Percentiles rank a stretch among this genome's conserved stretches.
phyloP scores from a whole-genome alignment of 2,329 filamentous ascomycete genomes.

The Graphilbum sp. region DNA sequence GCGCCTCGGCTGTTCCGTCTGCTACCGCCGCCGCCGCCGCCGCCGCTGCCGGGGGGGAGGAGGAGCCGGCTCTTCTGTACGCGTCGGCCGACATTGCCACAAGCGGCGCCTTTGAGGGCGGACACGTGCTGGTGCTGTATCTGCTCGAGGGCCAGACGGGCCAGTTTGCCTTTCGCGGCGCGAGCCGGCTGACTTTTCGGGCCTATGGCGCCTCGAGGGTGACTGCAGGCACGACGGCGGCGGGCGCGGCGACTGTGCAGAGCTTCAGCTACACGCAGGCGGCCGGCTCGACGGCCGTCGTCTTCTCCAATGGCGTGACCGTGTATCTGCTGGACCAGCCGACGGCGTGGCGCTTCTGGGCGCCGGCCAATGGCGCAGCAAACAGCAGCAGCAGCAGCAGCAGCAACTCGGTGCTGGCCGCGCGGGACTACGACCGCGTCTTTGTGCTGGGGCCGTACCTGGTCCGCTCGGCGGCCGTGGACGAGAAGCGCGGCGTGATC shows the following conservation, averaged over 20 bases:
- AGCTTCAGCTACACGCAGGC: slow-evolving; percentile 30
- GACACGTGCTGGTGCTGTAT: slow-evolving; percentile 47
- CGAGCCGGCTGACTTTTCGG: slow-evolving; percentile 19
- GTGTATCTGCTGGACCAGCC: slow-evolving; percentile 35
- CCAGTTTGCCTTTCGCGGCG: slow-evolving; percentile 29
- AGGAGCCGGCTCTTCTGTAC: slow-evolving; percentile 33
- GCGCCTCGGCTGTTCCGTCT: slow-evolving; percentile 12
- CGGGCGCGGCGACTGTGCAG: slow-evolving; percentile 18
- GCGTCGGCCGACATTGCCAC: slow-evolving; percentile 53
- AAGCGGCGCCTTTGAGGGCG: slow-evolving; percentile 22
- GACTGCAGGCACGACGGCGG: slow-evolving; percentile 12
- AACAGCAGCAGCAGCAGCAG: no score
- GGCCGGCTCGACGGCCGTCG: slow-evolving; percentile 26
- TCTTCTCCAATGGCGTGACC: slow-evolving; percentile 31
- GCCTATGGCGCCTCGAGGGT: slow-evolving; percentile 23
- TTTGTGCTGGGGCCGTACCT: slow-evolving; percentile 33
- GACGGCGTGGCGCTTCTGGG: slow-evolving; percentile 40
- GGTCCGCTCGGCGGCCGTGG: slow-evolving; percentile 4
- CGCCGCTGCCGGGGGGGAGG: no score
- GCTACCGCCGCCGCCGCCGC: no score
- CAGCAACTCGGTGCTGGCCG: slow-evolving; percentile 19
- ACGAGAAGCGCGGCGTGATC: slow-evolving; percentile 15
- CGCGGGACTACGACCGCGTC: slow-evolving; percentile 28
- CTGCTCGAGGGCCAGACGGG: slow-evolving; percentile 29
- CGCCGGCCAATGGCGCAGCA: slow-evolving; percentile 21